Base-by-base conservation (phyloP, 2,329 filamentous ascomycete species). In the Ophiocordyceps sinensis region DNA sequence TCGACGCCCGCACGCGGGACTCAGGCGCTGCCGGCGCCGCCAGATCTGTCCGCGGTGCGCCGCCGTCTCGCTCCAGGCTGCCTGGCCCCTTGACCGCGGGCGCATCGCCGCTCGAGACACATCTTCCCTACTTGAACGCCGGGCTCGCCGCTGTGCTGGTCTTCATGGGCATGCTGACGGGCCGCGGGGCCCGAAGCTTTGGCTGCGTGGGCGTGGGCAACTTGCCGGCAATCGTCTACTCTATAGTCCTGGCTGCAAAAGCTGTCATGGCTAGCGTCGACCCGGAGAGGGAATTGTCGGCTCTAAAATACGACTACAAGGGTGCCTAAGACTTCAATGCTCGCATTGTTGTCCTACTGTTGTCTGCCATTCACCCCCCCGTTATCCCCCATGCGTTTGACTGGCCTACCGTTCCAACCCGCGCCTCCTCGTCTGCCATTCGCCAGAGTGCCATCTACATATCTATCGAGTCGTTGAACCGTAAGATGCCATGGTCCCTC, bases 391-490 rank as follows among this genome's bases (percentile, higher is more conserved):
- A 17, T 15, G 32, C 17, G 5, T 15, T 34, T 34, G 14, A 19
- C 9, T 15, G 6, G 3, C 14, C 9, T 7, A 15, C n/a, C 13
- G 10, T 19, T 15, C 32, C 9, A 15, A 15, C n/a, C 32, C n/a
- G 32, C 26, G 23, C 34, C 21, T 30, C 15, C 4, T 36, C 15
- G 28, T 36, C 21, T 28, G 37, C 35, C 29, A 11, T 36, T 12
- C 30, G 34, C 36, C 41, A 21, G 32, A 11, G 29, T 39, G 30
- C 21, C 36, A 39, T 51, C 60, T 65, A 77, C 59, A 77, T 70
- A 54, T 88, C 83, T 67, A 96, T 86, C 47, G 82, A 86, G 62
- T 95, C 88, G 58, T 89, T 93, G 61, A 98, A 98, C 50, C 84
- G 75, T 59, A 98, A 64, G 48, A 96, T 83, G 11, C 89, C 91